Base-by-base conservation (phyloP, 108 stramenopile genomes). In the Skeletonema marinoi region DNA sequence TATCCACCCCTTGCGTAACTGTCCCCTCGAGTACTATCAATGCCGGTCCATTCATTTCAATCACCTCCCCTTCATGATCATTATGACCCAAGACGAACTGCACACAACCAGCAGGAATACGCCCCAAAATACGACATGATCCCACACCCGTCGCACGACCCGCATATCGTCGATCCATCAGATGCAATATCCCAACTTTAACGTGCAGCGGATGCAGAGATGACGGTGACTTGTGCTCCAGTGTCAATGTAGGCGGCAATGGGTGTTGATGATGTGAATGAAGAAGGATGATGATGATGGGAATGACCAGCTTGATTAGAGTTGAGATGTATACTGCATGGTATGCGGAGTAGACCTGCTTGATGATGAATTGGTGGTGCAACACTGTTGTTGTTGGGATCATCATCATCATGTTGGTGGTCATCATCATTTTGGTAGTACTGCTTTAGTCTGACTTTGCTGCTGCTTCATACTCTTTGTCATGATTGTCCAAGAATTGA, bases 71-170 rank as follows among this genome's bases (percentile, higher is more conserved):
- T 16, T 71, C 59, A 25, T 29, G 4, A 12, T 75, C 73, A 4
- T 66, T 39, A 13, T 39, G 73, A 56, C 76, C 68, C 19, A 87
- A 60, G 19, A 79, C 12, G 29, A 89, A 75, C 21, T 79, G 65
- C 19, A 83, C 82, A 32, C 79, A 64, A 3, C 82, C 38, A 10
- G 89, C 89, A 4, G 89, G 89, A 21, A 89, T 81, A 0, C 89
- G 78, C 19, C 89, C 89, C 56, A 89, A 48, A 19, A 89, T 83
- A 13, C 73, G 82, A 62, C 85, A 86, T 33, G 71, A 69, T n/a
- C 87, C 89, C 25, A 90, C 87, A 21, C 89, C 89, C 6, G 83
- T 77, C 39, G 89, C 89, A 33, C 83, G 85, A 21, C 89, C 89
- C 1, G 81, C 86, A 68, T 90, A 90, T 41, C 89, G 71, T 25